Evolutionary conservation across 257 asterid species (phyloP), one percentile per base, ranked within the genome.

Genomic region (Euphrasia confusa): DNA sequence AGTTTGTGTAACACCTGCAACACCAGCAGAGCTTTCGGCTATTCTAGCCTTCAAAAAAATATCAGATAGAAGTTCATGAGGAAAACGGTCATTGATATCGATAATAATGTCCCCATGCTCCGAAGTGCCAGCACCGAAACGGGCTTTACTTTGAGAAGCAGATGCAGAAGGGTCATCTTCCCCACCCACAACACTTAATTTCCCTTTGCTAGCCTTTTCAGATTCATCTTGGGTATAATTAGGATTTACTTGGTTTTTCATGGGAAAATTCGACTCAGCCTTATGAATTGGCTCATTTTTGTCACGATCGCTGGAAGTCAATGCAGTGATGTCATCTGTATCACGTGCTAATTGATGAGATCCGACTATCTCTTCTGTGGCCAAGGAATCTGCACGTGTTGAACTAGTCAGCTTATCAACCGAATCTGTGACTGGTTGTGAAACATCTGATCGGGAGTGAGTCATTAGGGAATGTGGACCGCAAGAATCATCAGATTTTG

Each of bases 71-170:
- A 91, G 77, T 68, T 88, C 96, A 63, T 75, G 85, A 44, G 95
- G 98, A 74, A 88, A 88, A 56, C 85, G 92, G 67, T 91, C 98
- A 74, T 84, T 82, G 37, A 82, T 79, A 73, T 91, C 91, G 65
- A 91, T 88, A 52, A 82, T 76, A 67, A 88, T 90, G 83, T 89
- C 88, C 55, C 81, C 83, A 10, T 68, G 84, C 78, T 77, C 86
- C 30, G 79, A 69, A 66, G 67, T 54, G 68, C 64, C 72, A 68
- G 66, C 76, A 63, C 54, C 76, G 35, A 72, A 11, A 53, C 71
- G 67, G 26, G 76, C 68, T 69, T 72, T 73, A 69, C 76, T 80
- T 75, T 76, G 80, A 28, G 79, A 58, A 65, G 69, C 69, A 66
- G 74, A 58, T 58, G 72, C 73, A 11, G 52, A 12, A 63, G 80